Conservation (phyloP, 148 eudicot species). For the Drosera capensis region DNA sequence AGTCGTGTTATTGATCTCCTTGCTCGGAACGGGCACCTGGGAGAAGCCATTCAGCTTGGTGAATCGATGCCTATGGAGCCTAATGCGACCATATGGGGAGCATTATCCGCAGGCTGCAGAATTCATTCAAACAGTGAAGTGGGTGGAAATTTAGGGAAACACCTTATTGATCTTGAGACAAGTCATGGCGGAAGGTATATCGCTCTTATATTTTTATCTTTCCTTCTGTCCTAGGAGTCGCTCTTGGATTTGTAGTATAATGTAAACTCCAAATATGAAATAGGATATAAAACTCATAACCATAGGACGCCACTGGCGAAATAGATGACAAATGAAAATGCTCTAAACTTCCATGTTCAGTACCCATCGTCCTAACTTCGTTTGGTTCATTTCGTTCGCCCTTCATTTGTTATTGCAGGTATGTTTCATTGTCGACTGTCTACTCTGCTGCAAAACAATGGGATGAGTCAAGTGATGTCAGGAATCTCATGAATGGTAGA, state of each 20-base stretch:
- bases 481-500: conserved; percentile 17
- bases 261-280: no score
- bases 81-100: conserved; percentile 19
- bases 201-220: background rate
- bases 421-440: conserved; percentile 17
- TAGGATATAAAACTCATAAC: no score
- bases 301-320: no score
- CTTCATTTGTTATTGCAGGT: conserved; percentile 5
- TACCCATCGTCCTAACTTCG: background rate
- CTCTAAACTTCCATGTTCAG: background rate
- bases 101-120: conserved; percentile 21
- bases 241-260: background rate
- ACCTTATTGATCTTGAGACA: conserved; percentile 16
- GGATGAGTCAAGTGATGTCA: conserved; percentile 16
- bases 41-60: conserved; percentile 16
- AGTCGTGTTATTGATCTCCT: conserved; percentile 20
- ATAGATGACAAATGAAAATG: no score
- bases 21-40: conserved; percentile 17
- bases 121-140: conserved; percentile 11
- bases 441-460: conserved; percentile 20
- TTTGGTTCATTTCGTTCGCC: background rate
- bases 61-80: conserved; percentile 22
- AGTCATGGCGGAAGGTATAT: conserved; percentile 20
- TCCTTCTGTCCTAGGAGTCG: background rate
- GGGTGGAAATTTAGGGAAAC: conserved; percentile 13